Conservation (phyloP, 352 stramenopile genomes). For the Globisporangium okanoganense region DNA sequence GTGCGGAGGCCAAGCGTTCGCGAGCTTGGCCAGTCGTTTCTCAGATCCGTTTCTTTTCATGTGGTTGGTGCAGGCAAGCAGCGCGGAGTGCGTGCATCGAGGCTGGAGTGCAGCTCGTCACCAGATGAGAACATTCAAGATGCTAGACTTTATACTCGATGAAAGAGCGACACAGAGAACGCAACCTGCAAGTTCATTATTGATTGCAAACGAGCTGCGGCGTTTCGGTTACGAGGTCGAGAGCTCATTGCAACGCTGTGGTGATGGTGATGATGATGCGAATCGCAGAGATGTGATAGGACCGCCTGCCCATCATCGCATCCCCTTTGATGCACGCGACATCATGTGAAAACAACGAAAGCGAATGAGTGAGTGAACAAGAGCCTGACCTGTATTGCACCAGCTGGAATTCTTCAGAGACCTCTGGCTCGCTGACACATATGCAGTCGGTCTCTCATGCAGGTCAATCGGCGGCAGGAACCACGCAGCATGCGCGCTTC, state of each 20-base stretch:
- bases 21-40: too few species aligned
- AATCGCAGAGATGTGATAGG: conserved; percentile 7
- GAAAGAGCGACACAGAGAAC: too few species aligned
- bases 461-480: too few species aligned
- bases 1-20: background rate
- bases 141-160: too few species aligned
- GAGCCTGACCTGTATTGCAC: background rate
- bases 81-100: too few species aligned
- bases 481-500: background rate
- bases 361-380: background rate
- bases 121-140: too few species aligned
- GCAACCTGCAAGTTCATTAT: too few species aligned
- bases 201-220: too few species aligned
- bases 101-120: too few species aligned
- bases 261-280: background rate
- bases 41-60: too few species aligned
- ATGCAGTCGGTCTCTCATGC: background rate
- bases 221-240: background rate
- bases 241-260: background rate
- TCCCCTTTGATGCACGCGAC: conserved; percentile 4
- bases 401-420: background rate
- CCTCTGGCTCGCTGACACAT: background rate
- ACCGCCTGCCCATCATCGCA: background rate
- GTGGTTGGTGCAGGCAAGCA: too few species aligned
- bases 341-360: background rate